Base-by-base conservation (phyloP, 2,329 filamentous ascomycete genomes). In the Fusarium ambrosium region DNA sequence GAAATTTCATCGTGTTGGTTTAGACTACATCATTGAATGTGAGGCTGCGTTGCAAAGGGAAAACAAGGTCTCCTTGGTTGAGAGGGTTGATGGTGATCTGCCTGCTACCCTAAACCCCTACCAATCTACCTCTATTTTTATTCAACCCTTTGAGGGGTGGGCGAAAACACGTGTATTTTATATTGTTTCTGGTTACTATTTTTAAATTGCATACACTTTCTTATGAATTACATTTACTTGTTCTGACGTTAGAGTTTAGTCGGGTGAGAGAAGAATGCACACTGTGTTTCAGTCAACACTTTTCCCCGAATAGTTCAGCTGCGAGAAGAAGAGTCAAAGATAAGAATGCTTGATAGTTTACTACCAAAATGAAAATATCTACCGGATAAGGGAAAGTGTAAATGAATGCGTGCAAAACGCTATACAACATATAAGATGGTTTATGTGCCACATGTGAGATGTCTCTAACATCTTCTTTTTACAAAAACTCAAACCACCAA, bases 401-500 rank as follows among this genome's bases (percentile, higher is more conserved):
- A 63, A 9, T 39, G 5, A 51, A 32, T 18, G 20, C 39, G 18
- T 14, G 7, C 27, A 27, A 27, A 63, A 16, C 29, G 48, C 27
- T 62, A 24, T 45, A 62, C 27, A 62, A 55, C 18, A 53, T 27
- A 61, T 43, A 34, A 20, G 39, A 24, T 43, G 16, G 20, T 53
- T 27, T 53, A 53, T 60, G 34, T 41, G 11, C 34, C 37, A 60
- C 39, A 51, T n/a, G 22, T 45, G 20, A 34, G n/a, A 45, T 37
- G 20, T 41, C 22, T 24, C 8, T 16, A 16, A 29, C 27, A 11
- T 13, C 18, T 27, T 20, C 27, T 27, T n/a, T 53, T 29, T 53
- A 29, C 48, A 53, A 53, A 53, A 22, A 41, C 43, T 69, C 32
- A 75, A 61, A 48, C 24, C 16, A 39, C 68, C 59, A 74, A 48